These are phyloP conservation scores for Picea abies DNA, from an alignment of 83 land plant genomes.

Conservation along the genomic window DNA sequence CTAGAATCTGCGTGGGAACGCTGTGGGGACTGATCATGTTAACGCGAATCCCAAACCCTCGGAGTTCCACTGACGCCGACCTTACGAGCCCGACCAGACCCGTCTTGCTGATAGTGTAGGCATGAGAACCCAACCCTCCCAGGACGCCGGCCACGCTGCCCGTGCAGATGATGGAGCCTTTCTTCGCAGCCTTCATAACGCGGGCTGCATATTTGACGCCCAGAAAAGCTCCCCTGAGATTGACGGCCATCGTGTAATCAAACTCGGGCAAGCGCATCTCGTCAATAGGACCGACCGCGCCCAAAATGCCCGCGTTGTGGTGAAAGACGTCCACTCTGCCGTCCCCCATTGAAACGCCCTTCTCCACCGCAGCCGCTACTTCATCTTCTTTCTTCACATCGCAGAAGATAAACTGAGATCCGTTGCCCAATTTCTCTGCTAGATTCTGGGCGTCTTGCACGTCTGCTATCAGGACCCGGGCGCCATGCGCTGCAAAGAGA, in stretches of 20 bases:
- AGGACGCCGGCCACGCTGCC: slow-evolving; percentile 50
- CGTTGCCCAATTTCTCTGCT: slow-evolving; percentile 33
- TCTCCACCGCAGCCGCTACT: slow-evolving; percentile 55
- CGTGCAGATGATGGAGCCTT: slow-evolving; percentile 56
- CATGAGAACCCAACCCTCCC: slow-evolving; percentile 59
- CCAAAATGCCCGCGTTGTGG: slow-evolving; percentile 75
- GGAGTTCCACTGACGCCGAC: slow-evolving; percentile 40
- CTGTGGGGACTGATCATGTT: slow-evolving; percentile 50
- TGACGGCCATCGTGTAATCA: slow-evolving; percentile 54
- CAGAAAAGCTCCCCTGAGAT: slow-evolving; percentile 59
- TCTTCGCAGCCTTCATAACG: slow-evolving; percentile 52
- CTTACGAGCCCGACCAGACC: slow-evolving; percentile 34
- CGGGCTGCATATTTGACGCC: slow-evolving; percentile 83
- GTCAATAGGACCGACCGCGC: slow-evolving; percentile 38
- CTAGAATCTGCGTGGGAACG: slow-evolving; percentile 32
- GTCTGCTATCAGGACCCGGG: slow-evolving; percentile 67
- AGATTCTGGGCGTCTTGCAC: slow-evolving; percentile 10
- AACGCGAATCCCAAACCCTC: slow-evolving; percentile 37
- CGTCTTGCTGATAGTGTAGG: slow-evolving; percentile 37
- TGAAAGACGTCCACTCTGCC: slow-evolving; percentile 58
- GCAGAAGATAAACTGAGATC: slow-evolving; percentile 47
- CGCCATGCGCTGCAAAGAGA: slow-evolving; percentile 65
- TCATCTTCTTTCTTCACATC: slow-evolving; percentile 63
- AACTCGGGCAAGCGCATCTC: slow-evolving; percentile 29
- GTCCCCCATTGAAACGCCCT: slow-evolving; percentile 30